Evolutionary conservation across 75 land plant genomes (phyloP).

Genomic region (Cupressus sempervirens): DNA sequence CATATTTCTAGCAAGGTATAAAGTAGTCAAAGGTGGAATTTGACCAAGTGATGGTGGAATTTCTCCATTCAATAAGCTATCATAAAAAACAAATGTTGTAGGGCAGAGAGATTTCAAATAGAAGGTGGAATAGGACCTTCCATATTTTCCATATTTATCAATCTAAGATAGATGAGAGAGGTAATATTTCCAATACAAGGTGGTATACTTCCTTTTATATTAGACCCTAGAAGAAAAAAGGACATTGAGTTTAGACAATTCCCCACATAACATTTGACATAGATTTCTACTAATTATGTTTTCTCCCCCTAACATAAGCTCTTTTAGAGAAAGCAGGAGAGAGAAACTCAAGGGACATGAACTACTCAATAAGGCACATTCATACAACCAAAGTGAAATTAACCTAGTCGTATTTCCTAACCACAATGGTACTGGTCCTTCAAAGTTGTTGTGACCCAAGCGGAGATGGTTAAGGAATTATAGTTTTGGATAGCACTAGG

Average conservation of each 20-base stretch:
- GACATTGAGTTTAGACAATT: background rate
- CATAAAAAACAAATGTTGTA: background rate
- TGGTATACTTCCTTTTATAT: too few relatives aligned
- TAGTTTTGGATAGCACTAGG: too few relatives aligned
- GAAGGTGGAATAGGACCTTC: background rate
- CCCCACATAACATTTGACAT: background rate
- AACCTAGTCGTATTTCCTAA: background rate
- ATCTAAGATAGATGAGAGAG: background rate
- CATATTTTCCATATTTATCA: background rate
- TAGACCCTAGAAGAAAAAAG: background rate
- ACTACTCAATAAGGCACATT: background rate
- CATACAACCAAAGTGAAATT: background rate
- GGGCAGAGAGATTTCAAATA: background rate
- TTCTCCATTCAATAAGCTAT: background rate
- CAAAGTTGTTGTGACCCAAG: background rate
- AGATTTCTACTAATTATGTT: background rate
- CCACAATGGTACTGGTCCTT: background rate
- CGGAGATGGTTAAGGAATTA: too few relatives aligned
- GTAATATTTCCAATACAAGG: too few relatives aligned
- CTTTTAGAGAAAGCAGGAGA: background rate
- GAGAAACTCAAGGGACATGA: background rate
- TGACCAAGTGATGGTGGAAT: conserved; percentile 49
- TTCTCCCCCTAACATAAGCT: background rate
- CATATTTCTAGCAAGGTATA: conserved; percentile 46
- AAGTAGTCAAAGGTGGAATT: conserved; percentile 30